Evolutionary conservation across 2,329 filamentous ascomycete genomes (phyloP), one percentile per base, ranked within the genome.

Genomic region (Penicillium sumatraense): DNA sequence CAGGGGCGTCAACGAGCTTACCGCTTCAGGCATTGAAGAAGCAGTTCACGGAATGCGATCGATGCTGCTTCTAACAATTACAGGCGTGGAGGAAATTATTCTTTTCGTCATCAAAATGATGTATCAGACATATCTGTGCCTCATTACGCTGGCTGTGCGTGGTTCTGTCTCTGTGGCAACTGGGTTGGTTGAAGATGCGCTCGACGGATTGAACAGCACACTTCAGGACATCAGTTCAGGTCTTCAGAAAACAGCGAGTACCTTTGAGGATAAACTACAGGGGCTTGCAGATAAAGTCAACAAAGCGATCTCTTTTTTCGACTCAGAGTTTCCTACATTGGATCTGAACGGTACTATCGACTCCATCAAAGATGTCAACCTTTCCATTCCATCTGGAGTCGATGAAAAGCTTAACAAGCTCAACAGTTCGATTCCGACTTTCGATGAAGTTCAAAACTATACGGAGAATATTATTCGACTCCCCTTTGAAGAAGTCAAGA

Each of bases 101-200:
- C 81, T 97, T 61, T 99, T 97, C 76, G 85, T 92, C 71, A 92
- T 99, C 78, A 91, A 96, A 72, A 88, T 97, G 77, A 83, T 96
- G 76, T 93, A 91, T 41, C 89, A 88, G 48, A 97, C 92, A 14
- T 97, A 96, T 69, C 83, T 91, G 62, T 99, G 95, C 69, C 83
- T 99, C 49, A 90, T 96, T 69, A 90, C 90, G 26, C 85, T 96
- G 60, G 87, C 91, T 45, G 83, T 97, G 53, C 85, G 89, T 60
- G 91, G 91, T 59, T 90, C 87, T 66, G 79, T 97, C 49, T 86
- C 91, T 49, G 86, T 87, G 41, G 90, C 85, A 14, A 77, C 89
- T 49, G 77, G 81, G 49, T 56, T 88, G 59, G 80, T 87, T 46
- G 80, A 87, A 68, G 81, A 86, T 48, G 83, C 87, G 27, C 79